Evolutionary conservation across 495 filamentous ascomycete species (phyloP), one percentile per base, ranked within the genome.

Genomic region (Beverwykella pulmonaria): DNA sequence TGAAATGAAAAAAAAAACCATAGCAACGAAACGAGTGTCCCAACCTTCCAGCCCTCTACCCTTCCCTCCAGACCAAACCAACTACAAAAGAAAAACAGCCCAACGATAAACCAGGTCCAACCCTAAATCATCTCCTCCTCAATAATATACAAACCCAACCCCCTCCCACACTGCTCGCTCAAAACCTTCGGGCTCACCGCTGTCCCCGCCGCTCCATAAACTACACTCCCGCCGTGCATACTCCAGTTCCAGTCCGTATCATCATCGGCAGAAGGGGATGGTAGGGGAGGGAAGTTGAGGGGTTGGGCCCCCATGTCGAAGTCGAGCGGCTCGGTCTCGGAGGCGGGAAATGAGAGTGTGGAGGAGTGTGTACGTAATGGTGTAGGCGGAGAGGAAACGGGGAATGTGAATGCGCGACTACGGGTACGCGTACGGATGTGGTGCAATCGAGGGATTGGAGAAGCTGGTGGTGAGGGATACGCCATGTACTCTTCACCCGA

Each of bases 131-230:
- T 53, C 41, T 59, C 62, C 34, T 65, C 62, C 17, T 65, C 62
- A 41, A 65, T 65, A 53, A 65, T 53, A 65, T 58, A 65, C 41
- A 65, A 46, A 2, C 61, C 61, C 41, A 65, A 46, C 14, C 61
- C 61, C 53, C 55, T 56, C 22, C 62, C 53, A 1, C 20, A 12
- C 59, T 25, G 17, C 25, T 56, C 39, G 41, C 29, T 32, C 58
- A 61, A 36, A 2, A 44, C 50, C 15, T 59, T 22, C 25, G 59
- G 58, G 54, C 54, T 53, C 12, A 62, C 27, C 15, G 65, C 65
- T 36, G 54, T 32, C 2, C 59, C 65, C 32, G 58, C 65, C 1
- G 58, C 65, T 1, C 58, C 65, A 62, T 62, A 30, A 1, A 68
- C 53, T 9, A 68, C 39, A 14, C 2, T 30, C 3, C 65, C 65